These are phyloP conservation scores for Alisma plantagoaquatica DNA, from an alignment of 106 monocot species.

Conservation along the genomic window DNA sequence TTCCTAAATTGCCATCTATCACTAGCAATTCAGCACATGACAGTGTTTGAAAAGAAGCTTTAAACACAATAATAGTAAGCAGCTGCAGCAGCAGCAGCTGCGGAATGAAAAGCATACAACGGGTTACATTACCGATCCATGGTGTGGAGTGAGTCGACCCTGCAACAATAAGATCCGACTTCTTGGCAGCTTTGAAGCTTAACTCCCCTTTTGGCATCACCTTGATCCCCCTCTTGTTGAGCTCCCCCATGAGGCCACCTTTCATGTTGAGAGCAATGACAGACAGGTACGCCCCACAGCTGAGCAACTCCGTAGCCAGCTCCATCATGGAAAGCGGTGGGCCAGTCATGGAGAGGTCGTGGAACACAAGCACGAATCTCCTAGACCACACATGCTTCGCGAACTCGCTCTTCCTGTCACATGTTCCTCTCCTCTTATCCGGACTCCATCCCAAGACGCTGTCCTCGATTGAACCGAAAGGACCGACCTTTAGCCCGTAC, in stretches of 20 bases:
- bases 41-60: background rate
- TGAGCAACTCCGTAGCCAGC: slow-evolving; percentile 71
- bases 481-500: slow-evolving; percentile 71
- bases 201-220: slow-evolving; percentile 42
- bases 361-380: slow-evolving; percentile 63
- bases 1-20: background rate
- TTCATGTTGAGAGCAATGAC: slow-evolving; percentile 65
- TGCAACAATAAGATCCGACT: slow-evolving; percentile 66
- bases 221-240: slow-evolving; percentile 63
- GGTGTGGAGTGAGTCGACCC: slow-evolving; percentile 81
- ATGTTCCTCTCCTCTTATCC: slow-evolving; percentile 60
- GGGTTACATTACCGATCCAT: slow-evolving; percentile 58
- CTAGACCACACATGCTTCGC: slow-evolving; percentile 62
- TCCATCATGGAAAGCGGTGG: slow-evolving; percentile 95
- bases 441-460: slow-evolving; percentile 57
- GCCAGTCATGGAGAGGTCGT: slow-evolving; percentile 85
- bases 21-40: background rate
- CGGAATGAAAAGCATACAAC: background rate
- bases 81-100: background rate
- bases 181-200: slow-evolving; percentile 68
- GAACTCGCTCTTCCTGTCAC: slow-evolving; percentile 60
- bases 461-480: slow-evolving; percentile 60
- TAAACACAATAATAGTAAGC: background rate
- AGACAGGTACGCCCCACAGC: slow-evolving; percentile 70
- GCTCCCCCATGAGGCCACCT: slow-evolving; percentile 71